Evolutionary conservation across 495 filamentous ascomycete genomes (phyloP), one percentile per base, ranked within the genome.

Genomic region (Filosporella fistucella): DNA sequence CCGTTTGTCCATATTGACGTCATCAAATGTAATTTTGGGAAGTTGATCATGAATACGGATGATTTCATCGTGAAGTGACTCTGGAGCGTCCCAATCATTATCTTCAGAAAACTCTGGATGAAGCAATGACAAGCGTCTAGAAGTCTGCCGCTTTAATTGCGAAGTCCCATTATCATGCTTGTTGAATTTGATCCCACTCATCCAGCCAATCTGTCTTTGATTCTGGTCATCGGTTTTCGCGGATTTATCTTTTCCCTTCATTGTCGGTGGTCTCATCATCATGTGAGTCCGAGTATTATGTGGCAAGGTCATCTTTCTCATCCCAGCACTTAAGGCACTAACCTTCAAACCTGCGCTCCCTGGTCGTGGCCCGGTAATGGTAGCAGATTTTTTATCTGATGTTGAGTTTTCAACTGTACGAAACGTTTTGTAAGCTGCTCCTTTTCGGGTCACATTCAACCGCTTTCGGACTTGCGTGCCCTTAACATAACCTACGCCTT

Each of bases 111-210:
- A 59, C 14, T 58, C 54, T 3, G 54, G 55, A 42, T 49, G 49
- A 10, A 61, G 29, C 17, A 59, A 42, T 16, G 52, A 58, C 11
- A 59, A 40, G 21, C 57, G 44, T 22, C 59, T 53, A 8, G 55
- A 55, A 20, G 21, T 20, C 13, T 45, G 35, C 12, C 42, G 29
- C 36, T 56, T 54, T 18, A 42, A 30, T 25, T 39, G n/a, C 1
- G 32, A 21, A 5, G 26, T 30, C 1, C 23, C 4, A 43, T 47
- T 49, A 5, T 58, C 51, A 29, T 53, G 52, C 53, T 83, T 83
- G 21, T 70, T 77, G 57, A 96, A 90, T 51, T 88, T 93, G 32
- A 96, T 88, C 24, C 89, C 89, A 48, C 82, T 88, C 87, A 96
- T 95, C 91, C 91, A 96, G 12, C 81, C 76, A 47, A 96, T 91